Evolutionary conservation across 345 rosid genomes (phyloP).

Genomic region (Populus nigra): DNA sequence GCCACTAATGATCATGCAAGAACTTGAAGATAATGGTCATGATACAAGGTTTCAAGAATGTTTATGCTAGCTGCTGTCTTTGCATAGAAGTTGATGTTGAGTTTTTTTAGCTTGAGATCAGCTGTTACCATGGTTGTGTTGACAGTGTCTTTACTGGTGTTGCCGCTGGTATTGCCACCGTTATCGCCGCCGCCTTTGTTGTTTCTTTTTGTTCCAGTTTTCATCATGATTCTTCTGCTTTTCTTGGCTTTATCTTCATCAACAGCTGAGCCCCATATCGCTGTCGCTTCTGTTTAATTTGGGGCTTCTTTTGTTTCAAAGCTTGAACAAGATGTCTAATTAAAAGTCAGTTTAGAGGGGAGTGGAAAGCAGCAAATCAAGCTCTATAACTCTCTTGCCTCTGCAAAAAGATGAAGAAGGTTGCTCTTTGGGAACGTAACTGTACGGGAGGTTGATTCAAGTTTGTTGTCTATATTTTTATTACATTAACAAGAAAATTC

Average conservation of each 20-base stretch:
- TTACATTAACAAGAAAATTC: not conserved
- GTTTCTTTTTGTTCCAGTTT: conserved; percentile 22
- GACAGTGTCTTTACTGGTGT: conserved; percentile 4
- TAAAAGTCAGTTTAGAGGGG: not conserved
- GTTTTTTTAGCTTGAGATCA: conserved; percentile 1
- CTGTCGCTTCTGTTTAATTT: conserved; percentile 5
- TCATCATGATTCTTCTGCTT: conserved; percentile 19
- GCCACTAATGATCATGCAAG: not conserved
- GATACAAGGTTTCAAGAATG: not conserved
- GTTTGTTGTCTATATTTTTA: not conserved
- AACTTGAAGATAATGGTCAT: not conserved
- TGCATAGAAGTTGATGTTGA: not conserved
- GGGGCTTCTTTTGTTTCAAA: not conserved
- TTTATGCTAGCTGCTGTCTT: not conserved
- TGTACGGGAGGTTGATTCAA: not conserved
- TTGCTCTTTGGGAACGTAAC: not conserved
- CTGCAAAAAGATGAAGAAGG: not conserved
- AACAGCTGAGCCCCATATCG: not conserved
- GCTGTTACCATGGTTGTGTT: conserved; percentile 8
- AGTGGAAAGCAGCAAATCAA: not conserved
- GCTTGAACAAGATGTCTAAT: not conserved
- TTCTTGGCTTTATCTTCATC: conserved; percentile 22
- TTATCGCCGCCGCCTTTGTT: conserved; percentile 22
- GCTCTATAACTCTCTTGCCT: not conserved
- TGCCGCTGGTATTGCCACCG: conserved; percentile 25